A percentile compares a stretch with the other conserved stretches of the same genome.
Evolutionary conservation across 768 basidiomycete genomes (phyloP).

Genomic region (Calocera viscosa): DNA sequence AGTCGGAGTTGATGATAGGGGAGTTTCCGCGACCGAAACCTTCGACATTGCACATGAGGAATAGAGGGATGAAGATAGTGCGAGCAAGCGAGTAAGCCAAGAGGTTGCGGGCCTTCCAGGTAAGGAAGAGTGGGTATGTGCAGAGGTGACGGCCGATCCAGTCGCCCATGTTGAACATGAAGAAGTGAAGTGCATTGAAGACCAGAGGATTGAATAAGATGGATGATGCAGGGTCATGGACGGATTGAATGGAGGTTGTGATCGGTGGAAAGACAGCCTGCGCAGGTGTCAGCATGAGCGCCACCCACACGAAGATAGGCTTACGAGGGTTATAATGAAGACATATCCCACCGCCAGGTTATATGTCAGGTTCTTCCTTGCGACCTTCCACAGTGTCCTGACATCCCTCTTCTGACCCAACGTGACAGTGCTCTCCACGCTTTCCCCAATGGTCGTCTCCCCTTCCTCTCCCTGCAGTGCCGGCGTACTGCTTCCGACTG

Average conservation of each 20-base stretch:
- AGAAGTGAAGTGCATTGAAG: slow-evolving; percentile 66
- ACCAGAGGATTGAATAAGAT: slow-evolving; percentile 57
- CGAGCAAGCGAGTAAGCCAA: slow-evolving; percentile 52
- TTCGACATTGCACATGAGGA: slow-evolving; percentile 80
- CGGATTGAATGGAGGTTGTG: slow-evolving; percentile 61
- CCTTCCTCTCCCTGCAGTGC: slow-evolving; percentile 20
- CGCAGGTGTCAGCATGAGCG: slow-evolving; percentile 8
- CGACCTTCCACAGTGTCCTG: slow-evolving; percentile 20
- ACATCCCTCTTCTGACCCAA: slow-evolving; percentile 27
- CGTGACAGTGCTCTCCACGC: slow-evolving; percentile 12
- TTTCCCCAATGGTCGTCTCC: slow-evolving; percentile 28
- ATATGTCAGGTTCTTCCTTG: slow-evolving; percentile 46
- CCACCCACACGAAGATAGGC: slow-evolving; percentile 20
- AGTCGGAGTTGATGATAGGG: slow-evolving; percentile 62
- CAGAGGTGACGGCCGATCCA: slow-evolving; percentile 57
- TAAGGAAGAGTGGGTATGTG: slow-evolving; percentile 46
- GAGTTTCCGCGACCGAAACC: slow-evolving; percentile 25
- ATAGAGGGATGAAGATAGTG: slow-evolving; percentile 71
- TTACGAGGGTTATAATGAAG: slow-evolving; percentile 67
- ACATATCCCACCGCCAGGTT: slow-evolving; percentile 64
- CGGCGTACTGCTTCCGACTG: background rate
- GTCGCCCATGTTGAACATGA: slow-evolving; percentile 63
- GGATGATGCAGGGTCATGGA: slow-evolving; percentile 35
- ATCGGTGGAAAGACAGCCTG: slow-evolving; percentile 82
- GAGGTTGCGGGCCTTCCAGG: slow-evolving; percentile 58